Conservation (phyloP, 805 yeast genomes). For the Metschnikowia arizonensis region DNA sequence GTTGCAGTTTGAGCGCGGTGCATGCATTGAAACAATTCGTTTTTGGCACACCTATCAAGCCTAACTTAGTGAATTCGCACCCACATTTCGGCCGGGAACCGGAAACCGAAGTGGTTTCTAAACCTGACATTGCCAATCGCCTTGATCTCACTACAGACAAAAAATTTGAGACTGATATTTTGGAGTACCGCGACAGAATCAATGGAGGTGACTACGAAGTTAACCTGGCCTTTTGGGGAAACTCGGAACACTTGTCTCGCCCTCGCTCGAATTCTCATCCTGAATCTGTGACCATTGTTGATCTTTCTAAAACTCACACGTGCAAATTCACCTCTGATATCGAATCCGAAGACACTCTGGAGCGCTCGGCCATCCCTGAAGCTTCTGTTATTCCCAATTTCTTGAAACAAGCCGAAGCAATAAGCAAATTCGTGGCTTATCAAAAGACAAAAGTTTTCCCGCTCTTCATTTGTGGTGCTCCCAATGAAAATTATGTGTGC, state of each 20-base stretch:
- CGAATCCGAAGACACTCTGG: neutral
- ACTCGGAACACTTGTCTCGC: neutral
- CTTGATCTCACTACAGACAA: neutral
- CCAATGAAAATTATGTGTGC: neutral
- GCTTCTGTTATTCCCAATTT: neutral
- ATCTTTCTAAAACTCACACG: neutral
- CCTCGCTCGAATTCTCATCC: neutral
- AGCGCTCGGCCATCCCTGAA: neutral
- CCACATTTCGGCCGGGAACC: neutral
- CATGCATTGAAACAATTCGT: neutral
- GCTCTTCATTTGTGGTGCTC: neutral
- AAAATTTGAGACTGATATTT: neutral
- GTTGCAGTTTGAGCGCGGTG: conserved; percentile 4
- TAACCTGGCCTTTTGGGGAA: neutral
- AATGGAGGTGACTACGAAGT: neutral
- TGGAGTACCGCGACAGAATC: neutral
- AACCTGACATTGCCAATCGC: no score
- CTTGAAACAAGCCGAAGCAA: neutral
- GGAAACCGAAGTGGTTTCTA: neutral
- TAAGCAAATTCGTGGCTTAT: neutral
- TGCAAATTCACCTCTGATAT: neutral
- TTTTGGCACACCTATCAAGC: neutral
- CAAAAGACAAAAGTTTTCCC: neutral
- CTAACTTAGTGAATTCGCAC: neutral
- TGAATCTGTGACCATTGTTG: neutral